Base-by-base conservation (phyloP, 208 protist genomes). In the Entamoeba moshkovskii region DNA sequence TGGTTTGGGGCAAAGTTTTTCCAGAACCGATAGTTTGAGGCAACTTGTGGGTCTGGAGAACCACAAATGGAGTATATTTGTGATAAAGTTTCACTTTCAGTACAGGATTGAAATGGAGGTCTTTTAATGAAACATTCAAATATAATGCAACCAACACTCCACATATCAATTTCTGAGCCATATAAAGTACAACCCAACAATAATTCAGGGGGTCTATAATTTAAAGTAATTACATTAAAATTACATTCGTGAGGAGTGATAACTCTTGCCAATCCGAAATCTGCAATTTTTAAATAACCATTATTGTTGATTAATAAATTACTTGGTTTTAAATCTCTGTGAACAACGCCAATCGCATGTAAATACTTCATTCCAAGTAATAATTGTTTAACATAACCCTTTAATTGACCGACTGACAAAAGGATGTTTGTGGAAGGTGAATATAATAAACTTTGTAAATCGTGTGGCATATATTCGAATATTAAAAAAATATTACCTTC, bases 311-410 rank as follows among this genome's bases (percentile, higher is more conserved):
- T 49, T 45, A 46, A 46, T 22, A 49, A 42, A 45, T 92, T 92
- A 92, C 38, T 45, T 29, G 73, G 8, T 92, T 98, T 98, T 66
- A 98, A 73, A 95, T 98, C 97, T 13, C 97, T 96, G 95, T 98
- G 97, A 45, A 96, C 95, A 52, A 98, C 96, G 29, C 96, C 95
- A 47, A 96, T 94, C 16, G 85, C 45, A 93, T 97, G 97, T 18
- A 97, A 92, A 94, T 92, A 92, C 1, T 4, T 8, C 8, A 92
- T 97, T 97, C 73, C 73, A 25, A 45, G 5, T 44, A 92, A 42
- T 29, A 92, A 92, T 25, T 92, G 73, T 16, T 45, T 29, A 8
- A 92, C 16, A 92, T 46, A 45, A 13, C 42, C 42, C 33, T 92
- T 92, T 15, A 42, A 46, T 3, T 92, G 73, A 18, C 8, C 29